Evolutionary conservation across 1,284 basidiomycete genomes (phyloP).

Genomic region (Sanguinoderma infundibulare): DNA sequence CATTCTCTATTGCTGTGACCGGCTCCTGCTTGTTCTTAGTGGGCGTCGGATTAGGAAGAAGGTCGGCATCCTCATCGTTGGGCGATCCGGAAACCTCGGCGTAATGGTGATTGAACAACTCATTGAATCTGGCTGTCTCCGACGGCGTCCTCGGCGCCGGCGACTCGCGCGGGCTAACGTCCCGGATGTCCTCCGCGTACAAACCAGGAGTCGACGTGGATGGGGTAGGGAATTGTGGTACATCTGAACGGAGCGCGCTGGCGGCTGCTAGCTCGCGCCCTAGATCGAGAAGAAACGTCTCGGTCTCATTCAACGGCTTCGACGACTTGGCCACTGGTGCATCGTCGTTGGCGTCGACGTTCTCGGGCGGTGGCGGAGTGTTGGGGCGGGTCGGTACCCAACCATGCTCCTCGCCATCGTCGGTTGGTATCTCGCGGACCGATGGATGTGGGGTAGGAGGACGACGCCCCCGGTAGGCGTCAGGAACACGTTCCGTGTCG

Average conservation of each 20-base stretch:
- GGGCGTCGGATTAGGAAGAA: not conserved
- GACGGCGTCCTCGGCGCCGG: not conserved
- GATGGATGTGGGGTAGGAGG: not conserved
- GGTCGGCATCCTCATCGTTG: not conserved
- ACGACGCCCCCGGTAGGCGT: not conserved
- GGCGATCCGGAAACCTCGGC: not conserved
- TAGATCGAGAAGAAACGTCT: not conserved
- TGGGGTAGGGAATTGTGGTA: not conserved
- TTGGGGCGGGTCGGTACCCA: not conserved
- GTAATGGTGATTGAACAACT: not conserved
- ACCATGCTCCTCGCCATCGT: not conserved
- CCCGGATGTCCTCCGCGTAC: not conserved
- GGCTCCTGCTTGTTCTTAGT: not conserved
- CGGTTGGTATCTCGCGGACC: not conserved
- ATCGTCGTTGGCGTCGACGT: not conserved
- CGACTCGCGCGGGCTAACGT: not conserved
- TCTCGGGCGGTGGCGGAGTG: not conserved
- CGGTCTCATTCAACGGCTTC: not conserved
- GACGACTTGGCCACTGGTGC: not conserved
- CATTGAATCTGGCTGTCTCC: not conserved
- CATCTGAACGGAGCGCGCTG: not conserved
- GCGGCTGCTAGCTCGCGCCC: not conserved
- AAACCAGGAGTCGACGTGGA: not conserved
- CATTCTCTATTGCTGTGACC: not conserved
- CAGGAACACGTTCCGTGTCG: not conserved